Evolutionary conservation across 768 basidiomycete species (phyloP), one percentile per base, ranked within the genome.

Genomic region (Lactarius sp.): DNA sequence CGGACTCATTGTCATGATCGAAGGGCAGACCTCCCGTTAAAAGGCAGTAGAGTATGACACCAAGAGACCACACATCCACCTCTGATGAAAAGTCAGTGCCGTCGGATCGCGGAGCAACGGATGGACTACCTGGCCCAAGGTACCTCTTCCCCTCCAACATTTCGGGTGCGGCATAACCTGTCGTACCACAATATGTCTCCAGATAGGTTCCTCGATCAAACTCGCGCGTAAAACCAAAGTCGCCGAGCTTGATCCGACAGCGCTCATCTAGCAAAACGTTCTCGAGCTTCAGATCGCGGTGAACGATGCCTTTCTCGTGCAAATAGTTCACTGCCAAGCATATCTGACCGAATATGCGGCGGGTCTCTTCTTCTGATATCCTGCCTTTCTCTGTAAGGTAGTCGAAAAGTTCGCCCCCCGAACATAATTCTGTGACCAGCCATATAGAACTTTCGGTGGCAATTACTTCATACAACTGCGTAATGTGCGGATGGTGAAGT

Each of bases 391-490:
- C 97, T 14, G 90, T 92, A 27, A 99, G 87, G 72, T 98, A 98
- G 76, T 98, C 97, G 75, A 98, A 99, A 34, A 99, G 83, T 75
- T 99, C 97, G 46, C 97, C 97, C 10, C 97, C 97, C 51, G 86
- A 88, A 75, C 97, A 98, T 39, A 99, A 86, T 72, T 99, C 97
- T 16, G 94, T 92, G 49, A 99, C 89, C 62, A 99, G 93, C 94
- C 94, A 98, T 72, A 99, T 95, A 67, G 85, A 83, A 31, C 85
- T 83, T 76, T 99, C 97, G 1, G 97, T 98, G 9, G 97, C 97
- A 72, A 98, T 91, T 72, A 98, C 92, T 76, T 99, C 96, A 78
- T 91, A 97, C 75, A 98, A 87, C 72, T 96, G 94, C 14, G 94
- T 92, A 70, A 99, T 85, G 72, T 97, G 86, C 0, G 94, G 94